Conservation (phyloP, 305 asterid genomes). For the Rubia peregrina region DNA sequence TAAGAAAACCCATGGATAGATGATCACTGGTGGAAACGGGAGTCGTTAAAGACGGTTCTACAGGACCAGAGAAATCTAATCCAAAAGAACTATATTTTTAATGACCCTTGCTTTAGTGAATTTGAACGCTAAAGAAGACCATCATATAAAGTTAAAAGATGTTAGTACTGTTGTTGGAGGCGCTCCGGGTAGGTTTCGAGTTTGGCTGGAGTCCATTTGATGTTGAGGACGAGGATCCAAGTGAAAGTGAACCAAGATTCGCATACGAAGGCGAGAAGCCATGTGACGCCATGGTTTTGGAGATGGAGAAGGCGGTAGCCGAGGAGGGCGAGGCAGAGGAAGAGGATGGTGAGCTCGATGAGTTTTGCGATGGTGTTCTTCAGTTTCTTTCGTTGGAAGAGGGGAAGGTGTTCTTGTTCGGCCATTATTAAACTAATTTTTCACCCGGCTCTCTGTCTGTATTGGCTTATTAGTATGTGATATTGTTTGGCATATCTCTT, state of each 20-base stretch:
- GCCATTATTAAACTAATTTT: constrained; percentile 10
- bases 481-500: background rate
- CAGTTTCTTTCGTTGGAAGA: constrained; percentile 14
- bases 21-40: too few species aligned
- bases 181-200: constrained; percentile 22
- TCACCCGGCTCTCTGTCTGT: background rate
- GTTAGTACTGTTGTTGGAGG: constrained; percentile 24
- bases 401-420: constrained; percentile 17
- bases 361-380: constrained; percentile 20
- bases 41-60: too few species aligned
- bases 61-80: too few species aligned
- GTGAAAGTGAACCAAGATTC: constrained; percentile 35
- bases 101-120: background rate
- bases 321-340: constrained; percentile 26
- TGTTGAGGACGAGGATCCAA: constrained; percentile 26
- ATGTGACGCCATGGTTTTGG: constrained; percentile 15
- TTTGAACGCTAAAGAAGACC: background rate
- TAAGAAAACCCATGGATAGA: too few species aligned
- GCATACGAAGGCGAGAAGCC: constrained; percentile 30
- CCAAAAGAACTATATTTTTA: too few species aligned
- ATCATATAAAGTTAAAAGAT: background rate
- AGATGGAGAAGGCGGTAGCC: constrained; percentile 22
- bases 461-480: background rate
- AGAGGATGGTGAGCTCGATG: constrained; percentile 28
- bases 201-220: constrained; percentile 27